Base-by-base conservation (phyloP, 305 asterid species). In the Ajuga reptans region DNA sequence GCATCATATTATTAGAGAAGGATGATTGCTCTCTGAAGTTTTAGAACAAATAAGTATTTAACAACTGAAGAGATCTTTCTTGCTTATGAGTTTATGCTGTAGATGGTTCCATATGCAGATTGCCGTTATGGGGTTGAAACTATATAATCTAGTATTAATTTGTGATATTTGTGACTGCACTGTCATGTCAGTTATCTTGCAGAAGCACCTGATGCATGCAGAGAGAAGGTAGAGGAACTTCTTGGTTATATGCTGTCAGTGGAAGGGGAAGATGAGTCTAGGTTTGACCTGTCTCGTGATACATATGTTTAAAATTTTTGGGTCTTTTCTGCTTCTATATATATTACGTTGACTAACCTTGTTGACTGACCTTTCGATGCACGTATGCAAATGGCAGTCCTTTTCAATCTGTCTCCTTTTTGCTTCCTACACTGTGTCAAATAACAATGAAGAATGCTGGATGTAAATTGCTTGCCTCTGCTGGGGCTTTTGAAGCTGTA, bases 381-480 rank as follows among this genome's bases (percentile, higher is more conserved):
- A 9, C 64, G 59, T 18, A 33, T 79, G 31, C n/a, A 60, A 75
- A 70, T 85, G 74, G 72, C 88, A 89, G 91, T 54, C 86, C 92
- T 37, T 85, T 81, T 71, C 69, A 70, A 74, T 84, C 93, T 16
- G 65, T 84, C 74, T 82, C 90, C 74, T 93, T 93, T 78, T 82
- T 91, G 87, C 95, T 91, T 73, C 99, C 99, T 9, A 74, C 89
- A 87, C 81, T 93, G 78, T 91, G 96, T 73, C 97, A 93, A 84
- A 78, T 87, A 66, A 93, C 97, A 52, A 84, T 87, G 88, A 34
- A 58, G 68, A 61, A 77, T 66, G 90, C 85, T 51, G 96, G 91
- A 66, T 91, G 97, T 77, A 66, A 77, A 79, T 64, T 76, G 53
- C 77, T 91, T 39, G 85, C 85, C 58, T 84, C 93, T 54, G 39